A percentile compares a stretch with the other conserved stretches of the same genome.
Evolutionary conservation across 257 asterid genomes (phyloP).

Genomic region (Salvia hispanica): DNA sequence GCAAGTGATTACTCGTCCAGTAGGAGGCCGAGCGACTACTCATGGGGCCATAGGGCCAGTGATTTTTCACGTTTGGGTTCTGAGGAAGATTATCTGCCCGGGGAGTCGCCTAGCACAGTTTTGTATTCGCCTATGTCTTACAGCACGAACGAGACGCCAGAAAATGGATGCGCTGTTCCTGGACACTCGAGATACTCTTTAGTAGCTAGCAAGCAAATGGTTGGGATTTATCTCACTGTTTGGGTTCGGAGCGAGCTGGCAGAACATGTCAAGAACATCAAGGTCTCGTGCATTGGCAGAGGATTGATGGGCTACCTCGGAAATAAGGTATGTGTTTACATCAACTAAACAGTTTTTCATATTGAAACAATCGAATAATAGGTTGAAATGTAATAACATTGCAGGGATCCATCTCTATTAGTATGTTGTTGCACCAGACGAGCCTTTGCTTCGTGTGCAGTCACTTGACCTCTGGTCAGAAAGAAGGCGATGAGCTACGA

Average conservation of each 20-base stretch:
- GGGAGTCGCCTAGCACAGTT: constrained; percentile 92
- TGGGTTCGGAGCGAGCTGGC: constrained; percentile 94
- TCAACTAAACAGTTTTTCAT: background rate
- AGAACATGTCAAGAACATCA: constrained; percentile 80
- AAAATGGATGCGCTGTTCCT: constrained; percentile 46
- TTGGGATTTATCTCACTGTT: constrained; percentile 84
- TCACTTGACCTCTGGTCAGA: constrained; percentile 95
- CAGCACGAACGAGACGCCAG: constrained; percentile 48
- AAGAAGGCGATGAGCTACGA: constrained; percentile 96
- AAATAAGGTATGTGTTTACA: constrained; percentile 64
- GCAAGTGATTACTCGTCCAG: constrained; percentile 78
- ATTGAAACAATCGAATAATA: constrained; percentile 13
- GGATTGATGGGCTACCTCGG: constrained; percentile 99
- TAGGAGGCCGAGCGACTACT: constrained; percentile 81
- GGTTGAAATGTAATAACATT: constrained; percentile 17
- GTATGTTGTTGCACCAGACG: constrained; percentile 96
- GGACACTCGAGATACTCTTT: constrained; percentile 70
- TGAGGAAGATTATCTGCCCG: constrained; percentile 79
- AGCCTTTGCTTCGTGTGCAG: constrained; percentile 97
- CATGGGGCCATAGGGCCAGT: constrained; percentile 89
- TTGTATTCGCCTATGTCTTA: constrained; percentile 69
- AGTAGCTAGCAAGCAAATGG: constrained; percentile 98
- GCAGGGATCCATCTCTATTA: constrained; percentile 96
- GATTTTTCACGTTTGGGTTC: constrained; percentile 93
- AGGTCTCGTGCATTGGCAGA: constrained; percentile 92